Evolutionary conservation across 306 rosid genomes (phyloP).

Genomic region (Rosa lucieae): DNA sequence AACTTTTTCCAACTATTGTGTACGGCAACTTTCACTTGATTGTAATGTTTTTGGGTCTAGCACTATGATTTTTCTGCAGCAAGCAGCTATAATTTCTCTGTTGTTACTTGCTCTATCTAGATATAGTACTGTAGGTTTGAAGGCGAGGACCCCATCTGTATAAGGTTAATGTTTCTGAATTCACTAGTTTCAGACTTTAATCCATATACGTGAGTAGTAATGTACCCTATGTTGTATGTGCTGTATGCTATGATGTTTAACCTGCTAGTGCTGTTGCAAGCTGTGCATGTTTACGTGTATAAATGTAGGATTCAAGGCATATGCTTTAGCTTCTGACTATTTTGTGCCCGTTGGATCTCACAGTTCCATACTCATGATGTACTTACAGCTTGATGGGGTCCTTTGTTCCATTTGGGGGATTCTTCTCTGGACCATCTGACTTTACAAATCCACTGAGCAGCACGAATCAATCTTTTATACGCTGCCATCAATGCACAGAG

Average conservation of each 20-base stretch:
- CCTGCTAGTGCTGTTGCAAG: not conserved
- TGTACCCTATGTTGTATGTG: not conserved
- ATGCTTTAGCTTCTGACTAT: constrained; percentile 42
- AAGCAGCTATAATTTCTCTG: not conserved
- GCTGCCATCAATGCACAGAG: constrained; percentile 68
- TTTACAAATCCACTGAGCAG: constrained; percentile 42
- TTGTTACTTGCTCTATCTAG: not conserved
- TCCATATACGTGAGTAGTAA: not conserved
- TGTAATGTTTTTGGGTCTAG: not conserved
- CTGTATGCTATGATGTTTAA: not conserved
- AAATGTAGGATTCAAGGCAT: constrained; percentile 21
- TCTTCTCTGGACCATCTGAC: constrained; percentile 65
- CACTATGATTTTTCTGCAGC: not conserved
- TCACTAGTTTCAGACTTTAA: not conserved
- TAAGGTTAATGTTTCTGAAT: not conserved
- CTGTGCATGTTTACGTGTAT: constrained; percentile 7
- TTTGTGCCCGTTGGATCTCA: constrained; percentile 52
- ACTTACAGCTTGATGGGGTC: constrained; percentile 93
- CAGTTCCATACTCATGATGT: constrained; percentile 53
- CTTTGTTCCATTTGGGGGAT: constrained; percentile 93
- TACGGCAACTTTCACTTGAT: not conserved
- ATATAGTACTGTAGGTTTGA: not conserved
- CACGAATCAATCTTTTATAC: constrained; percentile 38
- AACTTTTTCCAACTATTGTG: not conserved
- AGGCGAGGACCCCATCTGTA: not conserved